A percentile compares a stretch with the other conserved stretches of the same genome.
Evolutionary conservation across 768 basidiomycete genomes (phyloP).

Genomic region (Cystofilobasidium macerans): DNA sequence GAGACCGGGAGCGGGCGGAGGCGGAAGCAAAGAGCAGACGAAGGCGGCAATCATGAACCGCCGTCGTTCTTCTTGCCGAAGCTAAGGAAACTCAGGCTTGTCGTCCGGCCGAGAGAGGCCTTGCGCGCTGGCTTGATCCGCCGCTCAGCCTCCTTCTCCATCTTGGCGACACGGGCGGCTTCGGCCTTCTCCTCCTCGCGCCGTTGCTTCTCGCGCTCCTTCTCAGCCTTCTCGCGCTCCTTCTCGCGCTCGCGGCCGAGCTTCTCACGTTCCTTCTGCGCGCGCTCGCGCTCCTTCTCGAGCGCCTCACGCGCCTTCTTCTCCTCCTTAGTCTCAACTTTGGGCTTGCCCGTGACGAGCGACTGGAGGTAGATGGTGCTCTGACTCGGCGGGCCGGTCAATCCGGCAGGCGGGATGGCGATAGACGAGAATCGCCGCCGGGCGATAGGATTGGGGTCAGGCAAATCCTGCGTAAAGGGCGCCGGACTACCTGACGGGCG

Average conservation of each 20-base stretch:
- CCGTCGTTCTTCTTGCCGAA: too few species aligned
- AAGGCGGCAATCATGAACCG: too few species aligned
- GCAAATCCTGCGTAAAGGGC: neutral
- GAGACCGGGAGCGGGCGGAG: too few species aligned
- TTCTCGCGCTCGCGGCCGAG: neutral
- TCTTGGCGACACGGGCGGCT: neutral
- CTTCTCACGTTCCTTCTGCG: conserved; percentile 14
- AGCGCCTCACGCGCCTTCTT: conserved; percentile 9
- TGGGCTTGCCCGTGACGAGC: neutral
- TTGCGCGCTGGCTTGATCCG: conserved; percentile 11
- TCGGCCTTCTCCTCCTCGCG: conserved; percentile 6
- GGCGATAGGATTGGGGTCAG: neutral
- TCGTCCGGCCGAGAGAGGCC: neutral
- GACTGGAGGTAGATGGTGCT: neutral
- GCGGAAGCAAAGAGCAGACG: too few species aligned
- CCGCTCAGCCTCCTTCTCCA: conserved; percentile 10
- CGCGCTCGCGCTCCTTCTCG: conserved; percentile 20
- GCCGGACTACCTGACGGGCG: too few species aligned
- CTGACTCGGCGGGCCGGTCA: neutral
- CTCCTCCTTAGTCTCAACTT: neutral
- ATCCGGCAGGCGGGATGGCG: neutral
- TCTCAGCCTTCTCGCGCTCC: neutral
- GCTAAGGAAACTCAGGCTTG: too few species aligned
- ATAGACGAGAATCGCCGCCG: neutral
- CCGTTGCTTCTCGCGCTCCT: neutral